Evolutionary conservation across 75 land plant genomes (phyloP).

Genomic region (Gnetum montanum): DNA sequence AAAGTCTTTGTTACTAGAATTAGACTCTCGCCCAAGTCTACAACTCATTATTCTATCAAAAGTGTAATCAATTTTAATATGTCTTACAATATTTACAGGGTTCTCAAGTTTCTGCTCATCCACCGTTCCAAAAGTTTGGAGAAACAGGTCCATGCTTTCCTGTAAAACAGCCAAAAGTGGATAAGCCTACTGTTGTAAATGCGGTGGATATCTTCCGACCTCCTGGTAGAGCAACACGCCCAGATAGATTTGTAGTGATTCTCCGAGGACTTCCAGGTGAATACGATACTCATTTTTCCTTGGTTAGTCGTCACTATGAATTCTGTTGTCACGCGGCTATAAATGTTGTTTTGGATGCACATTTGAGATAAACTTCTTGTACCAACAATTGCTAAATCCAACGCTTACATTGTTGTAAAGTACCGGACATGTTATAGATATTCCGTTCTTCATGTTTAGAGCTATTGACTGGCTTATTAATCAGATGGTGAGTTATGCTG

Average conservation of each 20-base stretch:
- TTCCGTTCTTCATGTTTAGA: no score
- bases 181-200: slow-evolving; percentile 42
- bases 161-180: slow-evolving; percentile 9
- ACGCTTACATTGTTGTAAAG: no score
- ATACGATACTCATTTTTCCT: background rate
- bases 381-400: no score
- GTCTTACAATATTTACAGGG: slow-evolving; percentile 17
- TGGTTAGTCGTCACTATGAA: no score
- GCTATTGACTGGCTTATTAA: no score
- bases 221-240: slow-evolving; percentile 59
- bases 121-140: slow-evolving; percentile 6
- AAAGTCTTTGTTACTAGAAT: no score
- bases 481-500: no score
- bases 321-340: background rate
- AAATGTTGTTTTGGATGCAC: background rate
- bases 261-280: slow-evolving; percentile 88
- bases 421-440: no score
- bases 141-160: slow-evolving; percentile 6
- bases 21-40: no score
- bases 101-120: slow-evolving; percentile 1
- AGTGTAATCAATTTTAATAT: no score
- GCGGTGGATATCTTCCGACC: slow-evolving; percentile 46
- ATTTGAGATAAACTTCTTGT: background rate
- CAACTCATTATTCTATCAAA: no score
- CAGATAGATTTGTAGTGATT: slow-evolving; percentile 68